Evolutionary conservation across 148 eudicot genomes (phyloP), one percentile per base, ranked within the genome.

Genomic region (Chenopodium berlandieri): DNA sequence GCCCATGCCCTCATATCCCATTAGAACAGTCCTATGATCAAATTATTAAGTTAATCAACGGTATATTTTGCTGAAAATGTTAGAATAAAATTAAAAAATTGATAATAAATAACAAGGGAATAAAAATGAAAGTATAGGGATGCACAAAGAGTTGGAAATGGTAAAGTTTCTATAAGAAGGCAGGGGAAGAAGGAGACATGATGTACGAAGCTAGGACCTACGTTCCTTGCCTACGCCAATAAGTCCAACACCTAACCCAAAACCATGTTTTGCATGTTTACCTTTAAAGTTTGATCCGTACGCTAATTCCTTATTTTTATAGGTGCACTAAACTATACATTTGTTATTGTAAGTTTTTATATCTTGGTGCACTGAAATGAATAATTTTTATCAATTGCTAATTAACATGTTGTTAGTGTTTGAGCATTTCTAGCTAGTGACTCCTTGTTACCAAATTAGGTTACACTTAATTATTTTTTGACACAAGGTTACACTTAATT

Each of bases 271-370:
- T 70, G 37, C 31, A 10, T 10, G 67, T n/a, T 1, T 25, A 46
- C 34, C 11, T 31, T 1, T 14, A 70, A 80, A 44, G 82, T 80
- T 80, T 64, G 71, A 80, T 80, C 82, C 82, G 82, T 80, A 80
- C 82, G 82, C 60, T 72, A 40, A 40, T 58, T 22, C n/a, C 13
- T 9, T 23, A n/a, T 56, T 2, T 14, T 56, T 56, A 32, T 31
- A 16, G 44, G 23, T 27, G 46, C 48, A 37, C 73, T 71, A 34
- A 17, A 30, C 23, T 17, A 16, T 40, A 40, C 44, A 40, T 31
- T 31, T 31, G 32, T 31, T 31, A 4, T 11, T 37, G 22, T 37
- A 17, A 16, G 40, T 34, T 34, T 27, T 12, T 2, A 44, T 30
- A 30, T 23, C 23, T 37, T 9, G 23, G 74, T 58, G 76, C 67